Base-by-base conservation (phyloP, 768 basidiomycete species). In the Cystobasidium onofrii region DNA sequence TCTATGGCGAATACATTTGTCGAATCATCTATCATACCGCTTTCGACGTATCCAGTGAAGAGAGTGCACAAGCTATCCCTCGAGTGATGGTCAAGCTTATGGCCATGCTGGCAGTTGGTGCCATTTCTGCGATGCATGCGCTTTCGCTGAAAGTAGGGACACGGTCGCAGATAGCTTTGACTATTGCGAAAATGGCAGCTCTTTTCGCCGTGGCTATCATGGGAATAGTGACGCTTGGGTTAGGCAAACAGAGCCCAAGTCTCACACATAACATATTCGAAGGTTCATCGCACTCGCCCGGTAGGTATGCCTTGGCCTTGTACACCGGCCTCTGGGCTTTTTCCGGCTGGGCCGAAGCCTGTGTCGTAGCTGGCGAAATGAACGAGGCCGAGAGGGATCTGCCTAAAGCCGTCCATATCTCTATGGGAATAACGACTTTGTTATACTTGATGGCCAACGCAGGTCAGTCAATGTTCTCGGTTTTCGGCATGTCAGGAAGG, bases 81-180 rank as follows among this genome's bases (percentile, higher is more conserved):
- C 87, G 90, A 77, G 92, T 92, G 90, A 87, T 91, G 29, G 91
- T 91, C 83, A 95, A 93, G 83, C 82, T 93, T 73, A 90, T 90
- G 44, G 95, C 92, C 3, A 81, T 85, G 63, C 83, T 84, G 57
- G 90, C 91, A 72, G 86, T 97, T 44, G 74, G 88, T 1, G 60
- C 88, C 31, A 88, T 95, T 25, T 87, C 88, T 0, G 75, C 86
- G n/a, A 83, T 97, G 7, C 94, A 93, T 79, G 85, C 92, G 6
- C 86, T 88, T 39, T 87, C 90, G 33, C 86, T 86, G 23, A 90
- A 87, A 69, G 81, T 91, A 46, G 93, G 94, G 1, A 86, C 91
- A 1, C 86, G 88, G 31, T 87, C 88, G 27, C 88, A 91, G 18
- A 88, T 96, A 25, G 85, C 92, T n/a, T 89, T 97, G 77, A 98